Conservation (phyloP, 129 eudicot species). For the Helichrysum umbraculigerum region DNA sequence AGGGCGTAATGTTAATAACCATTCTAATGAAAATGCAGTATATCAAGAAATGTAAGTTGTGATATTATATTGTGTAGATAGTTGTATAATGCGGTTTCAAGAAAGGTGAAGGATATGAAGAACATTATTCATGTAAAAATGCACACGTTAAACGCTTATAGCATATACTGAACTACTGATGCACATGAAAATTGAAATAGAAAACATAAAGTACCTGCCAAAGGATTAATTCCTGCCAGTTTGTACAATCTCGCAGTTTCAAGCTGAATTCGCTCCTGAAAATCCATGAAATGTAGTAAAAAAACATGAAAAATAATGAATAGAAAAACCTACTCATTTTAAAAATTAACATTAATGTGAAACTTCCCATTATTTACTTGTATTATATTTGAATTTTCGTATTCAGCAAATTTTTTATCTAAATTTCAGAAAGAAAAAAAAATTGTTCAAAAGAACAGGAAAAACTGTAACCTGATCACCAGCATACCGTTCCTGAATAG, state of each 20-base stretch:
- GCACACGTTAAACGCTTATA: background rate
- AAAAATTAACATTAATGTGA: background rate
- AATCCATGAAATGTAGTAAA: slow-evolving; percentile 9
- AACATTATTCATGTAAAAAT: too few species aligned
- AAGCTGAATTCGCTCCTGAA: slow-evolving; percentile 88
- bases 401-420: background rate
- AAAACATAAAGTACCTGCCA: slow-evolving; percentile 62
- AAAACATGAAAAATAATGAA: background rate
- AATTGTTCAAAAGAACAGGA: slow-evolving; percentile 10
- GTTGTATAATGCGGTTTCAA: background rate
- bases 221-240: slow-evolving; percentile 89
- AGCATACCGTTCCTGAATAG: slow-evolving; percentile 92
- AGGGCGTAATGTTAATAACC: background rate
- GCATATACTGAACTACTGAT: background rate
- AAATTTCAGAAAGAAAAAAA: background rate
- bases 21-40: background rate
- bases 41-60: background rate
- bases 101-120: too few species aligned
- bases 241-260: slow-evolving; percentile 97
- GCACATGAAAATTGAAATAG: background rate
- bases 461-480: slow-evolving; percentile 85
- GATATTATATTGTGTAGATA: background rate
- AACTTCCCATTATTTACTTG: background rate
- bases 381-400: background rate
- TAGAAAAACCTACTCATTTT: slow-evolving; percentile 2